Evolutionary conservation across 2,329 filamentous ascomycete genomes (phyloP).

Genomic region (Penicillium paneum): DNA sequence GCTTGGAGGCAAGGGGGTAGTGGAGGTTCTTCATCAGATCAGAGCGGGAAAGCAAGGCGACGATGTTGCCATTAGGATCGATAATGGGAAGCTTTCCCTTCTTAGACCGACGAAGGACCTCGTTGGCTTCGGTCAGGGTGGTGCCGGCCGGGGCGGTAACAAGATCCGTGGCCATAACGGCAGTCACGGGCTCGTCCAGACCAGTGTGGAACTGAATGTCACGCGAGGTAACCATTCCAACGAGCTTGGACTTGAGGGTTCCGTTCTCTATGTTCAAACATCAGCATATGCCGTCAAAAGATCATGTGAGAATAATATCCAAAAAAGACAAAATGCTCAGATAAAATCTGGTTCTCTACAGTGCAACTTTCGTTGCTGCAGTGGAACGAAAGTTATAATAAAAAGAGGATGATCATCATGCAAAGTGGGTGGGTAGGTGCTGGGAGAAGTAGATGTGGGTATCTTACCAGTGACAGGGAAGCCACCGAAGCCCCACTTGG

Average conservation of each 20-base stretch:
- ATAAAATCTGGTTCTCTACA: constrained; percentile 68
- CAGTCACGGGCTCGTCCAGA: constrained; percentile 67
- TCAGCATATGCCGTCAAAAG: constrained; percentile 17
- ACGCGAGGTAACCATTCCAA: constrained; percentile 96
- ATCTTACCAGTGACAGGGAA: constrained; percentile 95
- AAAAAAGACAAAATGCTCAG: constrained; percentile 41
- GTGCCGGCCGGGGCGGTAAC: constrained; percentile 83
- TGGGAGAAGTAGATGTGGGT: constrained; percentile 1
- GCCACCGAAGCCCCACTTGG: constrained; percentile 97
- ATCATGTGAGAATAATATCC: constrained; percentile 7
- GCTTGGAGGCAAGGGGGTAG: constrained; percentile 94
- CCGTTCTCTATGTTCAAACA: constrained; percentile 67
- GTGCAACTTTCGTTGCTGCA: constrained; percentile 80
- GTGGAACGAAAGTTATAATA: constrained; percentile 99
- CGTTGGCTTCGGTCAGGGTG: constrained; percentile 83
- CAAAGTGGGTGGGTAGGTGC: constrained; percentile 18
- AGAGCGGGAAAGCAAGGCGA: constrained; percentile 89
- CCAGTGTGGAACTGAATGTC: constrained; percentile 96
- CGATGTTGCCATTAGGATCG: constrained; percentile 75
- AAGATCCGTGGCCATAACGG: constrained; percentile 94
- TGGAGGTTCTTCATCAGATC: constrained; percentile 98
- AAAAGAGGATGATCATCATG: constrained; percentile 69
- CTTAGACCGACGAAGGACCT: constrained; percentile 89
- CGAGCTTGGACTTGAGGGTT: constrained; percentile 87
- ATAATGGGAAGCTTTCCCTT: constrained; percentile 97